Evolutionary conservation across 371 early-diverging fungal genomes (phyloP).

Genomic region (Parasitella parasitica): DNA sequence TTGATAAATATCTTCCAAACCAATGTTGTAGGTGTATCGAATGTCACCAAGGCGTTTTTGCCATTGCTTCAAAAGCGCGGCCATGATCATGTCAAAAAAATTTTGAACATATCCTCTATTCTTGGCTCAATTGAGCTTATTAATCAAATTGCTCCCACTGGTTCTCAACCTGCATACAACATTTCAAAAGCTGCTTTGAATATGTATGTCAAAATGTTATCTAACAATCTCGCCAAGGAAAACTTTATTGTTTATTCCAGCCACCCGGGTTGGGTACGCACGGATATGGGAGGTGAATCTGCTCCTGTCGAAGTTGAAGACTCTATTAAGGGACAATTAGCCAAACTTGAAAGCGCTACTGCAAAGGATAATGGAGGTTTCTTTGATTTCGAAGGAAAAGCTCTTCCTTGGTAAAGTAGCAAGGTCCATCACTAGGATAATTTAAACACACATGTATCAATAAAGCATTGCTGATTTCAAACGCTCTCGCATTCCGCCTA

Average conservation of each 20-base stretch:
- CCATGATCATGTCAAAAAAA: slow-evolving; percentile 14
- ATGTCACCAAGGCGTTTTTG: slow-evolving; percentile 20
- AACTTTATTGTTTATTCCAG: slow-evolving; percentile 21
- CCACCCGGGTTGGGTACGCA: slow-evolving; percentile 28
- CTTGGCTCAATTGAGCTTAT: slow-evolving; percentile 3
- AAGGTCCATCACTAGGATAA: too few species aligned
- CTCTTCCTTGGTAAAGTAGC: slow-evolving; percentile 23
- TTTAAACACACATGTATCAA: too few species aligned
- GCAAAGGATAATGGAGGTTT: slow-evolving; percentile 10
- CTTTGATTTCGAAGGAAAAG: slow-evolving; percentile 13
- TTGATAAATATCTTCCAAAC: slow-evolving; percentile 10
- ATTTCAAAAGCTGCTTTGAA: slow-evolving; percentile 26
- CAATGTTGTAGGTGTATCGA: slow-evolving; percentile 16
- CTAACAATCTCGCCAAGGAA: slow-evolving; percentile 16
- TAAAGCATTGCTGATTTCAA: too few species aligned
- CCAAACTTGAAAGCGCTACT: slow-evolving; percentile 2
- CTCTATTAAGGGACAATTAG: slow-evolving; percentile 16
- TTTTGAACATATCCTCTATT: slow-evolving; percentile 25
- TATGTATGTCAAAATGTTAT: slow-evolving; percentile 15
- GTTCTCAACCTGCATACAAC: slow-evolving; percentile 5
- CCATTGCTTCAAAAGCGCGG: slow-evolving; percentile 27
- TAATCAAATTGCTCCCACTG: slow-evolving; percentile 1
- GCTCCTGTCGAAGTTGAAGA: slow-evolving; percentile 4
- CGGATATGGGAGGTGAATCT: slow-evolving; percentile 21
- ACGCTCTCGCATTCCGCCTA: too few species aligned